Conservation (phyloP, 1,284 basidiomycete genomes). For the Fomitopsis schrenkii region DNA sequence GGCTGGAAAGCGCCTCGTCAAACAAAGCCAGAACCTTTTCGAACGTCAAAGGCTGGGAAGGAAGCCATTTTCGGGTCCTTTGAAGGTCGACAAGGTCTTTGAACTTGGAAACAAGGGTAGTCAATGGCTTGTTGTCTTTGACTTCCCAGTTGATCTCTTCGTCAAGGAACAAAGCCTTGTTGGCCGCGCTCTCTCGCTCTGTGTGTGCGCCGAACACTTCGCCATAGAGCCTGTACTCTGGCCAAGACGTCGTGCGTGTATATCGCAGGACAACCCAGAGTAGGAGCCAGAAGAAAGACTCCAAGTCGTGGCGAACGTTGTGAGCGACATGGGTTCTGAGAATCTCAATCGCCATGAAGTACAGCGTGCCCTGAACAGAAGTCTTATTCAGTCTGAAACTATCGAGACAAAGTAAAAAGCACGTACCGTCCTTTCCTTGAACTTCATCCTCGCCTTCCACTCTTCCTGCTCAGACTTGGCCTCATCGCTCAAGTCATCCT, state of each 20-base stretch:
- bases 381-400: too few species aligned
- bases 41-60: background rate
- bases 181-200: background rate
- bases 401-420: too few species aligned
- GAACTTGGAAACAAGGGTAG: background rate
- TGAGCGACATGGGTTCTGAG: background rate
- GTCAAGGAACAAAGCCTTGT: background rate
- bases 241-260: background rate
- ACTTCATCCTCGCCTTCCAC: background rate
- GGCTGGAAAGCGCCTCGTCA: constrained; percentile 3
- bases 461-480: too few species aligned
- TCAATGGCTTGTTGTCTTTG: constrained; percentile 5
- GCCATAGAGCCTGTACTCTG: background rate
- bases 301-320: background rate
- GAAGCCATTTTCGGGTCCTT: too few species aligned
- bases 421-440: constrained; percentile 8
- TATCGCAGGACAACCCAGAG: constrained; percentile 12
- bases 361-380: constrained; percentile 9
- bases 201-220: too few species aligned
- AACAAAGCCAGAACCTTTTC: constrained; percentile 4
- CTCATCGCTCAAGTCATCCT: background rate
- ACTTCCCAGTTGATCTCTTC: background rate
- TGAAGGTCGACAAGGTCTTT: background rate
- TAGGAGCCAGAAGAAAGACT: constrained; percentile 10
- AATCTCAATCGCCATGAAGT: constrained; percentile 10